These are phyloP conservation scores for Bjerkandera adusta DNA, from an alignment of 1,284 basidiomycete species.

Conservation along the genomic window DNA sequence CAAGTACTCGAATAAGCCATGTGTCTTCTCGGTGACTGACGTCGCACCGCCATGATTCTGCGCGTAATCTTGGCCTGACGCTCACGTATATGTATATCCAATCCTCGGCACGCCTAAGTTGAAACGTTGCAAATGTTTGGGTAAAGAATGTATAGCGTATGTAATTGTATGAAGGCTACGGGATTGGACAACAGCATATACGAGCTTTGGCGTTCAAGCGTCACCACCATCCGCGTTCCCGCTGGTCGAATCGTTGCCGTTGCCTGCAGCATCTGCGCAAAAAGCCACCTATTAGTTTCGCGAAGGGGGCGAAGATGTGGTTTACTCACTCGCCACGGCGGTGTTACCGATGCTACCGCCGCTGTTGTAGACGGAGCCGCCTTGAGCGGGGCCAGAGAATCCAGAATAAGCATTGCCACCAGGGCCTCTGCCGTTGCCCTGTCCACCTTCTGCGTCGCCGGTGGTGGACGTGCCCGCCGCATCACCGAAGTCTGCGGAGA, in stretches of 20 bases:
- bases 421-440: constrained; percentile 16
- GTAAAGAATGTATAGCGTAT: too few relatives aligned
- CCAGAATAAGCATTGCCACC: constrained; percentile 24
- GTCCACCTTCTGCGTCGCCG: constrained; percentile 20
- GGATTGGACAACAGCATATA: too few relatives aligned
- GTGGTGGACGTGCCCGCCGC: constrained; percentile 17
- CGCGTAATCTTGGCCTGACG: too few relatives aligned
- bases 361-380: constrained; percentile 19
- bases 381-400: constrained; percentile 18
- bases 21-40: too few relatives aligned
- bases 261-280: constrained; percentile 9
- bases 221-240: constrained; percentile 17
- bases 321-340: constrained; percentile 8
- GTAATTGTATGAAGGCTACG: too few relatives aligned
- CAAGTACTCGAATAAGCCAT: too few relatives aligned
- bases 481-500: constrained; percentile 4
- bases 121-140: too few relatives aligned
- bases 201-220: constrained; percentile 8
- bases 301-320: neutral
- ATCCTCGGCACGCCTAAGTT: too few relatives aligned
- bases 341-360: constrained; percentile 14
- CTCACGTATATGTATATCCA: too few relatives aligned
- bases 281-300: neutral
- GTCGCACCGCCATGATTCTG: too few relatives aligned
- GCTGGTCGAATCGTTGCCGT: constrained; percentile 15